phyloP scores from a whole-genome alignment of 495 filamentous ascomycete genomes.

The Penicillium robsamsonii region DNA sequence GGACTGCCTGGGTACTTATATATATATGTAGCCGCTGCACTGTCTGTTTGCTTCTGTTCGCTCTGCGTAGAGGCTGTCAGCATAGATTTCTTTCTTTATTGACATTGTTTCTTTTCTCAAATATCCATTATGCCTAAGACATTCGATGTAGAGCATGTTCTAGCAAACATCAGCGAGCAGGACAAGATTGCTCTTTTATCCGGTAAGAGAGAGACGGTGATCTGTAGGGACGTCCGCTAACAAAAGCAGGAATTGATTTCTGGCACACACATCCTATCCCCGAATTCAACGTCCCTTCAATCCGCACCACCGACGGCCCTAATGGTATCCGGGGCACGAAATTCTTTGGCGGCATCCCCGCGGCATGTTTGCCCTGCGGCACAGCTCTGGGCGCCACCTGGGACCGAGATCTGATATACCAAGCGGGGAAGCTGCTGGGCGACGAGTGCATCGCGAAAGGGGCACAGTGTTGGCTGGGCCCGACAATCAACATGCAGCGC shows the following conservation, averaged over 20 bases:
- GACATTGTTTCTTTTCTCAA: conserved; percentile 6
- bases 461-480: conserved; percentile 63
- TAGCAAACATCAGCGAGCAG: conserved; percentile 25
- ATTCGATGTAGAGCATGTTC: conserved; percentile 33
- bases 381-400: conserved; percentile 65
- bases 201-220: conserved; percentile 13
- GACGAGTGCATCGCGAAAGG: conserved; percentile 63
- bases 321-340: conserved; percentile 51
- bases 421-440: conserved; percentile 49
- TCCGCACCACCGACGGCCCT: conserved; percentile 63
- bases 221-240: conserved; percentile 1
- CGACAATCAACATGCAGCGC: conserved; percentile 71
- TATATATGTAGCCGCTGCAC: conserved; percentile 8
- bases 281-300: conserved; percentile 58
- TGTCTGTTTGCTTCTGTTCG: conserved; percentile 6
- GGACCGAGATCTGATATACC: conserved; percentile 53
- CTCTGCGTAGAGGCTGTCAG: conserved; percentile 5
- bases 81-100: conserved; percentile 14
- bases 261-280: conserved; percentile 70
- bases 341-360: conserved; percentile 18
- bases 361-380: conserved; percentile 63
- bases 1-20: conserved; percentile 6
- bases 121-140: conserved; percentile 18
- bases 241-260: conserved; percentile 50
- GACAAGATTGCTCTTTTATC: conserved; percentile 36